Conservation (phyloP, 1,284 basidiomycete species). For the Microbotryomycetes sp. region DNA sequence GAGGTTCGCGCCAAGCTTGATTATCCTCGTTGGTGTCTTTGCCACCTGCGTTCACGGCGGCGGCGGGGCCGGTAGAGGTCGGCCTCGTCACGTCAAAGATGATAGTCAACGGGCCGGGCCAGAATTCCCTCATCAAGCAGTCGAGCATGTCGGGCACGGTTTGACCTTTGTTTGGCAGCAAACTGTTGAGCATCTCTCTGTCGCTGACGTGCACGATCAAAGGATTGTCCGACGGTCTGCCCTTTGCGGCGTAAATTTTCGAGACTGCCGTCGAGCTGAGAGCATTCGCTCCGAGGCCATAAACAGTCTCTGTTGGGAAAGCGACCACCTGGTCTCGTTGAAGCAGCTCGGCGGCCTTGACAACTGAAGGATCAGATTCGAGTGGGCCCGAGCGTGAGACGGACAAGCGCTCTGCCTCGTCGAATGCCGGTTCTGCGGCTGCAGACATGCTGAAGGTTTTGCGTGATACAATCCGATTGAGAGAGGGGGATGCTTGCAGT, state of each 20-base stretch:
- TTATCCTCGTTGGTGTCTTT: neutral
- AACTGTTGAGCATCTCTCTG: slow-evolving; percentile 62
- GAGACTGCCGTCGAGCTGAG: slow-evolving; percentile 58
- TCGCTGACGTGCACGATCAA: slow-evolving; percentile 95
- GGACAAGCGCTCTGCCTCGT: too few relatives aligned
- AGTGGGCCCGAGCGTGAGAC: neutral
- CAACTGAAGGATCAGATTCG: slow-evolving; percentile 13
- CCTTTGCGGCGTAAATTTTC: slow-evolving; percentile 82
- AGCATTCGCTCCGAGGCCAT: slow-evolving; percentile 86
- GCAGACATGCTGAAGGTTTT: too few relatives aligned
- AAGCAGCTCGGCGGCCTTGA: slow-evolving; percentile 14
- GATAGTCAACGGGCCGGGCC: slow-evolving; percentile 91
- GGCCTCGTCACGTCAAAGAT: slow-evolving; percentile 78
- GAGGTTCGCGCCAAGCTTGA: neutral
- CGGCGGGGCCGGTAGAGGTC: too few relatives aligned
- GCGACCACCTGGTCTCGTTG: slow-evolving; percentile 52
- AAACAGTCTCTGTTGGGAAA: slow-evolving; percentile 97
- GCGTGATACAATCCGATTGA: too few relatives aligned
- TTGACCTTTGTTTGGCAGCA: slow-evolving; percentile 55
- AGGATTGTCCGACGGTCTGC: slow-evolving; percentile 90
- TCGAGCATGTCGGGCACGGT: slow-evolving; percentile 57
- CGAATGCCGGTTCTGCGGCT: too few relatives aligned
- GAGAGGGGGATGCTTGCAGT: too few relatives aligned
- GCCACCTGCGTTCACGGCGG: slow-evolving; percentile 55
- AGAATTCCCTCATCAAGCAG: slow-evolving; percentile 71